Percentiles rank a stretch among this genome's conserved stretches.
These are phyloP conservation scores for Hymenochaete sp. DNA, from an alignment of 1,284 basidiomycete genomes.

Conservation along the genomic window DNA sequence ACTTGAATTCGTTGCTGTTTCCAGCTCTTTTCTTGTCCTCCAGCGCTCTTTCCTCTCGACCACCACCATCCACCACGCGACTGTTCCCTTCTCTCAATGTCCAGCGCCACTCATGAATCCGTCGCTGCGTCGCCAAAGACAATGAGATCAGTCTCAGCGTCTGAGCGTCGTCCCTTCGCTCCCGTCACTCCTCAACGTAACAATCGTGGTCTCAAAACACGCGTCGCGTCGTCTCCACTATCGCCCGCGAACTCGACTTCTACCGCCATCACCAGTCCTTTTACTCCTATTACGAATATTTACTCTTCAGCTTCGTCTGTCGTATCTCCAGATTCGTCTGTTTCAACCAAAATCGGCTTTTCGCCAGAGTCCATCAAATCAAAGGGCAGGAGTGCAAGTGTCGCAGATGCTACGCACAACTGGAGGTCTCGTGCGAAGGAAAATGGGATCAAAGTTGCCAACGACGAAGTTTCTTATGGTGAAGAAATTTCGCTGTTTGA, in stretches of 20 bases:
- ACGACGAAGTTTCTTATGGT: conserved; percentile 44
- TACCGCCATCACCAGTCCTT: conserved; percentile 16
- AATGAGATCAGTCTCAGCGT: conserved; percentile 9
- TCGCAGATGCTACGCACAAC: conserved; percentile 55
- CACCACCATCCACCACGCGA: not conserved
- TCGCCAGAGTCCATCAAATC: conserved; percentile 14
- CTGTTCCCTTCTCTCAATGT: conserved; percentile 1
- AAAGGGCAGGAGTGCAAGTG: conserved; percentile 28
- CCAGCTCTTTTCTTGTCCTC: too few relatives aligned
- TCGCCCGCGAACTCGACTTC: conserved; percentile 15
- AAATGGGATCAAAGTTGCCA: conserved; percentile 59
- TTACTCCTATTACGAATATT: conserved; percentile 18
- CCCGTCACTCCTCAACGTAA: conserved; percentile 18
- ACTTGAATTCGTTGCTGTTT: too few relatives aligned
- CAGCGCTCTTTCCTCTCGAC: not conserved
- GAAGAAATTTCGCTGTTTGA: not conserved
- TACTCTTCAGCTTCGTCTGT: conserved; percentile 16
- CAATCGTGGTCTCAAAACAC: conserved; percentile 12
- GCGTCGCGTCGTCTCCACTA: conserved; percentile 14
- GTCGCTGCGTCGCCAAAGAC: conserved; percentile 12
- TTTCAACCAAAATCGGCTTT: conserved; percentile 15
- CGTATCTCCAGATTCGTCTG: conserved; percentile 15
- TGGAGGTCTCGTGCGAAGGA: conserved; percentile 66
- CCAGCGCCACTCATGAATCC: conserved; percentile 6
- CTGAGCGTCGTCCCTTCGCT: conserved; percentile 16